These are phyloP conservation scores for Lachancea cidri DNA, from an alignment of 805 yeast genomes.

Conservation along the genomic window DNA sequence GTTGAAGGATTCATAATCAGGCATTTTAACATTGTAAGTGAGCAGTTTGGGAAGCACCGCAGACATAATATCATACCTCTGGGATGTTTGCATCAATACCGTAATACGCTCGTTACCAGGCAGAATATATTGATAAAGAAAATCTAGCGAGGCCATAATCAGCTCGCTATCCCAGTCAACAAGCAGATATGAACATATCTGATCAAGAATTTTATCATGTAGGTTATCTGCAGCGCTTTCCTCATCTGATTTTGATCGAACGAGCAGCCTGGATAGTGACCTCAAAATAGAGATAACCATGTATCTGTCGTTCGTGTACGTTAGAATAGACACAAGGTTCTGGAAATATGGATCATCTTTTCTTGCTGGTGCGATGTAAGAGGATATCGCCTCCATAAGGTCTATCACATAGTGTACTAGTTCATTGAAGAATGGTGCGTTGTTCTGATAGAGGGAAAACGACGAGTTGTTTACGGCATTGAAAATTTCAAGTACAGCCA, in stretches of 20 bases:
- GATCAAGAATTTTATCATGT: slow-evolving; percentile 43
- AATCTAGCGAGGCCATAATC: slow-evolving; percentile 67
- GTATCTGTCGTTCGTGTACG: slow-evolving; percentile 58
- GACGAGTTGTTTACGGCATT: slow-evolving; percentile 21
- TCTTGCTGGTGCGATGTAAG: slow-evolving; percentile 72
- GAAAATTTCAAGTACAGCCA: slow-evolving; percentile 30
- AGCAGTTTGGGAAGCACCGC: slow-evolving; percentile 61
- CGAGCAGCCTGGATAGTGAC: slow-evolving; percentile 73
- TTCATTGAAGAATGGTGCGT: slow-evolving; percentile 46
- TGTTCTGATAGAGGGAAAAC: slow-evolving; percentile 26
- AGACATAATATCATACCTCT: slow-evolving; percentile 47
- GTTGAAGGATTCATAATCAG: slow-evolving; percentile 30
- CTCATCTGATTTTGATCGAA: slow-evolving; percentile 45
- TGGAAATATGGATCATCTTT: slow-evolving; percentile 60
- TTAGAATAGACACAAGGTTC: slow-evolving; percentile 47
- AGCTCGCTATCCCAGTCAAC: slow-evolving; percentile 60
- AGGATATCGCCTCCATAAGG: slow-evolving; percentile 75
- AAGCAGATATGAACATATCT: slow-evolving; percentile 52
- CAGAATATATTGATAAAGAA: slow-evolving; percentile 71
- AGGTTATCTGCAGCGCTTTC: slow-evolving; percentile 48
- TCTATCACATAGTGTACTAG: slow-evolving; percentile 65
- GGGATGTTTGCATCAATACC: slow-evolving; percentile 42
- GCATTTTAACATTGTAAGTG: slow-evolving; percentile 40
- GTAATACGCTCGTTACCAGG: slow-evolving; percentile 57
- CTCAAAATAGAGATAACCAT: slow-evolving; percentile 65